phyloP scores from a whole-genome alignment of 108 stramenopile genomes.

The Bacterosira constricta region DNA sequence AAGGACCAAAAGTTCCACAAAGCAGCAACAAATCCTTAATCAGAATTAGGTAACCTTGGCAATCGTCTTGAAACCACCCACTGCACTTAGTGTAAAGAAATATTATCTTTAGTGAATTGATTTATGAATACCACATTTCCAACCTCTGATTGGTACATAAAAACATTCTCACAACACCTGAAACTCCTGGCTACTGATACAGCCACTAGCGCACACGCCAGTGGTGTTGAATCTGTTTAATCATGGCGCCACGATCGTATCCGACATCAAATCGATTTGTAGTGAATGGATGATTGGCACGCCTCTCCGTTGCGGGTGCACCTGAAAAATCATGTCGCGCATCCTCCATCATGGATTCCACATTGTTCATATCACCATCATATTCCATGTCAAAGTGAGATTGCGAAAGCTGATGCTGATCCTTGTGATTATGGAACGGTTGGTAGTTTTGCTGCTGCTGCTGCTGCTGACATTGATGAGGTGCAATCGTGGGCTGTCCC shows the following conservation, averaged over 20 bases:
- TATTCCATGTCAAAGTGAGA: conserved; percentile 23
- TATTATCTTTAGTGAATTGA: too few relatives aligned
- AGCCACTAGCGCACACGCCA: conserved; percentile 14
- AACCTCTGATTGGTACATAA: background rate
- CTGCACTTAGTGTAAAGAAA: too few relatives aligned
- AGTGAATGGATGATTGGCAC: conserved; percentile 25
- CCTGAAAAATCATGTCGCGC: background rate
- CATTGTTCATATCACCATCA: conserved; percentile 3
- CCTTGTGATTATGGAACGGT: background rate
- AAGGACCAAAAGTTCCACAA: too few relatives aligned
- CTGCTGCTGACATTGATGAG: background rate
- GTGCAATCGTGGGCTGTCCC: background rate
- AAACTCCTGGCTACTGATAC: too few relatives aligned
- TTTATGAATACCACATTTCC: background rate
- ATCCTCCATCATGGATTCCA: conserved; percentile 30
- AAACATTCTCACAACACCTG: too few relatives aligned
- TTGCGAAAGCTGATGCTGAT: background rate
- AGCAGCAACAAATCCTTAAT: too few relatives aligned
- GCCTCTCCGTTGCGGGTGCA: background rate
- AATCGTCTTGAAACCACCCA: too few relatives aligned
- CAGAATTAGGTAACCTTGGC: too few relatives aligned
- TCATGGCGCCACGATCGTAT: conserved; percentile 22
- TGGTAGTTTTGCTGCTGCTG: background rate
- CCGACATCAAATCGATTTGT: conserved; percentile 52
- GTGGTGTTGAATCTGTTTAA: background rate